These are phyloP conservation scores for Pestalotiopsis sp. DNA, from an alignment of 2,329 filamentous ascomycete genomes.

Conservation along the genomic window DNA sequence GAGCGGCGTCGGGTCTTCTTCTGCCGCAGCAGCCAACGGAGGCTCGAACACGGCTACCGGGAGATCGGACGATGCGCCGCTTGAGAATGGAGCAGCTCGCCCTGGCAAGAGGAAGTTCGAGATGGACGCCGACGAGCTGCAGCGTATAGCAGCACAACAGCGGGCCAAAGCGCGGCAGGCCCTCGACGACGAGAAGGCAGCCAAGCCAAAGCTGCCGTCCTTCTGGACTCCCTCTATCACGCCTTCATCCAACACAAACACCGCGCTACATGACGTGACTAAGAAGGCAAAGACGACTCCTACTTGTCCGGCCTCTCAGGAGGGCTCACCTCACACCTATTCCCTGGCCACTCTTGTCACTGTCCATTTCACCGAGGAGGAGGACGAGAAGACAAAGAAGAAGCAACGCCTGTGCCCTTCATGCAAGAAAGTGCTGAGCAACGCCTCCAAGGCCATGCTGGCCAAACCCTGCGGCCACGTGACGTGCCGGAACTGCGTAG, in stretches of 20 bases:
- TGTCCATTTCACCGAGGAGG: constrained; percentile 77
- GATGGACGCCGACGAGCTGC: constrained; percentile 75
- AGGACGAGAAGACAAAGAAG: constrained; percentile 45
- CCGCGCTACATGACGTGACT: constrained; percentile 55
- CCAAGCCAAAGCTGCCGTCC: constrained; percentile 72
- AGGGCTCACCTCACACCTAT: constrained; percentile 69
- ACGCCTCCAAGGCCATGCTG: constrained; percentile 79
- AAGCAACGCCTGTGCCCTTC: constrained; percentile 69
- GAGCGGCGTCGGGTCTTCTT: constrained; percentile 60
- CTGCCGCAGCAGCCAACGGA: constrained; percentile 30
- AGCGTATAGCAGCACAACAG: constrained; percentile 70
- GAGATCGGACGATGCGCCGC: not conserved
- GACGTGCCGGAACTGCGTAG: constrained; percentile 80
- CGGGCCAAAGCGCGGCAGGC: constrained; percentile 68
- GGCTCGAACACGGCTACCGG: constrained; percentile 33
- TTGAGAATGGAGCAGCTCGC: constrained; percentile 34
- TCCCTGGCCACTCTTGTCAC: constrained; percentile 77
- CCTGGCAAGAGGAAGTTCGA: constrained; percentile 75
- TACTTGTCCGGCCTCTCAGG: constrained; percentile 73
- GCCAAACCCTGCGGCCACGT: constrained; percentile 92
- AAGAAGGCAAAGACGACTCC: constrained; percentile 69
- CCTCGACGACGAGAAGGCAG: constrained; percentile 72
- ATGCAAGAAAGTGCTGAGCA: constrained; percentile 81
- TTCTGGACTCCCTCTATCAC: constrained; percentile 93
- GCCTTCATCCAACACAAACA: constrained; percentile 63